Percentiles rank a stretch among this genome's conserved stretches.
phyloP scores from a whole-genome alignment of 805 yeast genomes.

The Sugiyamaella qingdaonensis region DNA sequence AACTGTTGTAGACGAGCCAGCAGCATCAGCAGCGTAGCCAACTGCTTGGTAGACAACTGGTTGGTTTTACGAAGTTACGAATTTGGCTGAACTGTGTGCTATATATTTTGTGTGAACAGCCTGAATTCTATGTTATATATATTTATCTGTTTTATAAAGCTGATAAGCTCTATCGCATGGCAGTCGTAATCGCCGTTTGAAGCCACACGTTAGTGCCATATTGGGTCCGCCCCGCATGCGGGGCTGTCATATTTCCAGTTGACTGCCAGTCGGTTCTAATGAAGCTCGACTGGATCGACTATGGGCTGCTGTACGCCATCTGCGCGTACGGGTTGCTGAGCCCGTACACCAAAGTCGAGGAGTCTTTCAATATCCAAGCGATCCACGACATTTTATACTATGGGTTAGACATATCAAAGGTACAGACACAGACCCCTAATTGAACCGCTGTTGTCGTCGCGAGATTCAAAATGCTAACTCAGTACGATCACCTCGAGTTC shows the following conservation, averaged over 20 bases:
- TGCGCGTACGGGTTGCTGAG: conserved; percentile 50
- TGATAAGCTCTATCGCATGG: background rate
- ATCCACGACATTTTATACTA: conserved; percentile 70
- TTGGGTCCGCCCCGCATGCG: no score
- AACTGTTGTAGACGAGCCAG: conserved; percentile 38
- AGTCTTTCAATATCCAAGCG: conserved; percentile 88
- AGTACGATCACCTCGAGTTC: conserved; percentile 70
- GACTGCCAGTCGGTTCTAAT: background rate
- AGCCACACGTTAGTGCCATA: background rate
- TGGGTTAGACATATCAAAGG: conserved; percentile 44
- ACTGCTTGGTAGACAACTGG: no score
- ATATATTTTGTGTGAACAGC: background rate
- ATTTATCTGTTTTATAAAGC: no score
- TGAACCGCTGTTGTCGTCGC: no score
- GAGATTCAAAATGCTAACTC: background rate
- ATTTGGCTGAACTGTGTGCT: background rate
- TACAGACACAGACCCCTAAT: background rate
- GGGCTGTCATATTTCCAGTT: no score
- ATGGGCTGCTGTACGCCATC: conserved; percentile 44
- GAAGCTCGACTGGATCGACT: conserved; percentile 30
- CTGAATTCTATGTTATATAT: background rate
- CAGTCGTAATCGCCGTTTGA: background rate
- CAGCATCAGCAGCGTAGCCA: background rate
- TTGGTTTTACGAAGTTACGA: background rate
- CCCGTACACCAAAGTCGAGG: conserved; percentile 91